These are phyloP conservation scores for Paxillus rubicundulus DNA, from an alignment of 768 basidiomycete species.

Conservation along the genomic window DNA sequence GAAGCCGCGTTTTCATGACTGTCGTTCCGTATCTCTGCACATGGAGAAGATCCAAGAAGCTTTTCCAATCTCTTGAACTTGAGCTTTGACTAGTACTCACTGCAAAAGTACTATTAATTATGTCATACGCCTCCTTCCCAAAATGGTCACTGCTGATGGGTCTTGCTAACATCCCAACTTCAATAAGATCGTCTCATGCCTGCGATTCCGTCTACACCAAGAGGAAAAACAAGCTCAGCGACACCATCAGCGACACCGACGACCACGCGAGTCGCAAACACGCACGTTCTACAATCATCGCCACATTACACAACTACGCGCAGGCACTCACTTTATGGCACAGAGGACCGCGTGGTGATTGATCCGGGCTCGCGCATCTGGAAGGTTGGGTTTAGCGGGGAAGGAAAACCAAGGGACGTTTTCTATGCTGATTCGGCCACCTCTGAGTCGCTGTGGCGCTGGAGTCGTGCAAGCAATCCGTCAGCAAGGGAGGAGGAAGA, in stretches of 20 bases:
- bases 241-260: slow-evolving; percentile 52
- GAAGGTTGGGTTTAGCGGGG: slow-evolving; percentile 98
- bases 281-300: slow-evolving; percentile 60
- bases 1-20: too few species aligned
- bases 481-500: slow-evolving; percentile 71
- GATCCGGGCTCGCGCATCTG: slow-evolving; percentile 93
- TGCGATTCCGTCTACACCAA: slow-evolving; percentile 33
- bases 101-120: too few species aligned
- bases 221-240: slow-evolving; percentile 13
- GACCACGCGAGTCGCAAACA: slow-evolving; percentile 46
- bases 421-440: slow-evolving; percentile 55
- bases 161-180: too few species aligned
- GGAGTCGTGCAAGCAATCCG: slow-evolving; percentile 51
- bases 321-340: slow-evolving; percentile 92
- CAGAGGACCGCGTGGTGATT: slow-evolving; percentile 92
- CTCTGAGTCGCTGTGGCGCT: slow-evolving; percentile 56
- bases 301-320: slow-evolving; percentile 84
- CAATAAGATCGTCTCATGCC: slow-evolving; percentile 26
- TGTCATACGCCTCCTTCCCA: too few species aligned
- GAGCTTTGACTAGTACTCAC: too few species aligned
- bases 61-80: too few species aligned
- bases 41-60: too few species aligned
- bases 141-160: too few species aligned
- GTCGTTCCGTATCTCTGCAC: too few species aligned
- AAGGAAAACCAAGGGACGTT: slow-evolving; percentile 87